Evolutionary conservation across 805 yeast species (phyloP).

Genomic region (Candida pseudoglaebosa): DNA sequence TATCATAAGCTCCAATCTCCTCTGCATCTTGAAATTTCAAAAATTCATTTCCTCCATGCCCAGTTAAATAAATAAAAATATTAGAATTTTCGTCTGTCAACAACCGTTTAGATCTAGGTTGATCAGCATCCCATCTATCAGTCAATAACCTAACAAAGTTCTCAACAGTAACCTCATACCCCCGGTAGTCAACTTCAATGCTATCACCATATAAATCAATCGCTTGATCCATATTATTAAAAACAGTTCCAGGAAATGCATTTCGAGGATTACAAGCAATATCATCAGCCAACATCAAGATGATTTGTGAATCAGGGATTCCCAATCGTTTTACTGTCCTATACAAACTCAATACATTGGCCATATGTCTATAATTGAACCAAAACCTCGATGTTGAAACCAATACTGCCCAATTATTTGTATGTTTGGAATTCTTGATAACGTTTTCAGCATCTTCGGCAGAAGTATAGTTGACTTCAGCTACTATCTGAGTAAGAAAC

Average conservation of each 20-base stretch:
- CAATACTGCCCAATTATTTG: slow-evolving; percentile 78
- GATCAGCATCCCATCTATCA: slow-evolving; percentile 93
- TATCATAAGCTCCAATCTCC: slow-evolving; percentile 90
- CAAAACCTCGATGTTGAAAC: slow-evolving; percentile 96
- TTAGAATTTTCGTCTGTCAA: slow-evolving; percentile 92
- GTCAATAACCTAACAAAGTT: slow-evolving; percentile 89
- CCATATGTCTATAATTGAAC: slow-evolving; percentile 98
- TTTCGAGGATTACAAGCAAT: slow-evolving; percentile 96
- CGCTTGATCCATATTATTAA: slow-evolving; percentile 88
- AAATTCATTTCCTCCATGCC: slow-evolving; percentile 98
- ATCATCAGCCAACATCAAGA: slow-evolving; percentile 93
- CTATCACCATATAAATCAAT: slow-evolving; percentile 91
- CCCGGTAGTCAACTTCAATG: slow-evolving; percentile 94
- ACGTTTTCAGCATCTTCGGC: slow-evolving; percentile 20
- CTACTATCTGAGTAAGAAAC: background rate
- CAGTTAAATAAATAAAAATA: slow-evolving; percentile 92
- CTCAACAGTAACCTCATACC: slow-evolving; percentile 97
- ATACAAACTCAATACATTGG: slow-evolving; percentile 90
- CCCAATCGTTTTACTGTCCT: slow-evolving; percentile 94
- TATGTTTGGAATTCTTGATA: slow-evolving; percentile 44
- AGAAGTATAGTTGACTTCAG: slow-evolving; percentile 7
- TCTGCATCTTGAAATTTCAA: slow-evolving; percentile 98
- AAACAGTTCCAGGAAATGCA: slow-evolving; percentile 93
- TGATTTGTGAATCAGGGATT: slow-evolving; percentile 96
- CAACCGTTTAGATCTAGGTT: slow-evolving; percentile 87